Conservation (phyloP, 2,329 filamentous ascomycete species). For the Cordyceps cateniannulata region DNA sequence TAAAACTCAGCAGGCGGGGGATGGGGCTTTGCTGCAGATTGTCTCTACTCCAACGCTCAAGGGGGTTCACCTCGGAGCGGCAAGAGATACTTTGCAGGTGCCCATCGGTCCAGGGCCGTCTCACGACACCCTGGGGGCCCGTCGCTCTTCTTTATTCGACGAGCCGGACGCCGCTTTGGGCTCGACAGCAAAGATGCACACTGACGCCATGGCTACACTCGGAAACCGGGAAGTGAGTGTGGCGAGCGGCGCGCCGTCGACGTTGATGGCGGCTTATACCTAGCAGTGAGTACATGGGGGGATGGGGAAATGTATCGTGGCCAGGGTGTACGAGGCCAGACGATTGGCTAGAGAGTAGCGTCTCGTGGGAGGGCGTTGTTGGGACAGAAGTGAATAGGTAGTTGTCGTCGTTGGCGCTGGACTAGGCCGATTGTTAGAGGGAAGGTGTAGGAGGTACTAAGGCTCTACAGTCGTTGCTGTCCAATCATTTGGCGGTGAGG, state of each 20-base stretch:
- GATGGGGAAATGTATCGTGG: background rate
- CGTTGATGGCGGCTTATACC: background rate
- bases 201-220: conserved; percentile 22
- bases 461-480: background rate
- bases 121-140: background rate
- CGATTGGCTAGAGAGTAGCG: conserved; percentile 1
- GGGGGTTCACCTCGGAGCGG: conserved; percentile 9
- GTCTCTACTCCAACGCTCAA: background rate
- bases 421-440: too few relatives aligned
- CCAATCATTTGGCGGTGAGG: conserved; percentile 3
- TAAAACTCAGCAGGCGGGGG: background rate
- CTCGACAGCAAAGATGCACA: conserved; percentile 9
- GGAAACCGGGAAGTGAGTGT: background rate
- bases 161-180: background rate
- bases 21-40: background rate
- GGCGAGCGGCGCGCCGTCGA: conserved; percentile 2
- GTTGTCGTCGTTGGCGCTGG: conserved; percentile 3
- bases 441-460: too few relatives aligned
- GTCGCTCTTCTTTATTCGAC: conserved; percentile 7
- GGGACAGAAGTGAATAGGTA: background rate
- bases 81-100: conserved; percentile 4
- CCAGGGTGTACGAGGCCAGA: background rate
- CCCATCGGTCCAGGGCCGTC: conserved; percentile 4
- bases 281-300: background rate
- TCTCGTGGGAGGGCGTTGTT: background rate